Conservation (phyloP, 345 rosid species). For the Laguncularia racemosa region DNA sequence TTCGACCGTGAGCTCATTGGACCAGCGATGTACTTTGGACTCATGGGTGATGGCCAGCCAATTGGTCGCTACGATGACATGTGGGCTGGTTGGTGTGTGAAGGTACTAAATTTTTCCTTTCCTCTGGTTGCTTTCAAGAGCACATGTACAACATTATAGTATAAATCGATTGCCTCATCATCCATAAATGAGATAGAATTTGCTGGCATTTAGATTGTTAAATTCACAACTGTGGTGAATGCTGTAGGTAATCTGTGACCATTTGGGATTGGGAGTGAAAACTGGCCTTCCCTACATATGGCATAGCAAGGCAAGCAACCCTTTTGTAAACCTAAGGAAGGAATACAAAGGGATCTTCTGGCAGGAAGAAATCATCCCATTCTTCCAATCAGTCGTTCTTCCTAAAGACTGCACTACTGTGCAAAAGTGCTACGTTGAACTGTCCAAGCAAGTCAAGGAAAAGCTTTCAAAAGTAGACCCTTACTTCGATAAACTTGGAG, state of each 20-base stretch:
- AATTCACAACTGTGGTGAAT: not conserved
- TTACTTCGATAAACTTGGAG: constrained; percentile 77
- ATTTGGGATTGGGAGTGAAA: constrained; percentile 78
- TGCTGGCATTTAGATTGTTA: too few species aligned
- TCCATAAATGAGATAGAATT: too few species aligned
- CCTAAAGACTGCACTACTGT: constrained; percentile 75
- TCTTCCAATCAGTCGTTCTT: constrained; percentile 58
- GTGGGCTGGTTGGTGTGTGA: constrained; percentile 99
- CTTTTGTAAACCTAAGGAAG: constrained; percentile 83
- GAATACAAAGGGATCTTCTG: constrained; percentile 91
- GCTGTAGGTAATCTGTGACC: constrained; percentile 78
- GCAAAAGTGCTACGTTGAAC: constrained; percentile 77
- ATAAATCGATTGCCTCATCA: too few species aligned
- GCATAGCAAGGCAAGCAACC: constrained; percentile 97
- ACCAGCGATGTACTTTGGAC: constrained; percentile 98
- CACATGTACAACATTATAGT: too few species aligned
- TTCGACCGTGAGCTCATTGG: constrained; percentile 90
- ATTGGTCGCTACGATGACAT: constrained; percentile 91
- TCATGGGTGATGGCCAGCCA: constrained; percentile 98
- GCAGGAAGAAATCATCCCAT: constrained; percentile 96
- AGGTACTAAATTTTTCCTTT: constrained; percentile 28
- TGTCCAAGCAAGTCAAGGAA: constrained; percentile 72
- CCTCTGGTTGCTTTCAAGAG: not conserved
- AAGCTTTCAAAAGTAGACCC: constrained; percentile 72
- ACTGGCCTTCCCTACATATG: constrained; percentile 81